Conservation (phyloP, 2,329 filamentous ascomycete species). For the Emmonsiellopsis sp. region DNA sequence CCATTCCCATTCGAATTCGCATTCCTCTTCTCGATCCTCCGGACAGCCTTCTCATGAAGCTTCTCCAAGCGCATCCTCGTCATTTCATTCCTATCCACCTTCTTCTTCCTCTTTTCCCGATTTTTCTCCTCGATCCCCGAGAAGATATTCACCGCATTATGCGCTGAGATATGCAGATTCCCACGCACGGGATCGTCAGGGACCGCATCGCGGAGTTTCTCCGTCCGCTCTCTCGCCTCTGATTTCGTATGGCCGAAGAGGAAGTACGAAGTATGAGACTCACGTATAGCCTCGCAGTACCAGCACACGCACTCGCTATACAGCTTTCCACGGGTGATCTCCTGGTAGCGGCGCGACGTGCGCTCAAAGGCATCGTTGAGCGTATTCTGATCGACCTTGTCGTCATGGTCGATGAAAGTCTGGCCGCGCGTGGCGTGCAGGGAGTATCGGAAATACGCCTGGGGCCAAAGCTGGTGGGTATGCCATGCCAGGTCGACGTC, state of each 20-base stretch:
- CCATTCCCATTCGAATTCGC: background rate
- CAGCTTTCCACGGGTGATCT: constrained; percentile 51
- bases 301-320: constrained; percentile 74
- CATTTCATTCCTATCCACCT: constrained; percentile 8
- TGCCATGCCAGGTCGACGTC: constrained; percentile 43
- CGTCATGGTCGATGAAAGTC: constrained; percentile 67
- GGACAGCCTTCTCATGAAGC: constrained; percentile 6
- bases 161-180: constrained; percentile 61
- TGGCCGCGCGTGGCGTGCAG: constrained; percentile 33
- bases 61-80: constrained; percentile 24
- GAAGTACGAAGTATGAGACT: constrained; percentile 40
- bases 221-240: constrained; percentile 44
- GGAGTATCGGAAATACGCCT: constrained; percentile 53
- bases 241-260: constrained; percentile 35
- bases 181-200: constrained; percentile 41
- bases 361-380: constrained; percentile 60
- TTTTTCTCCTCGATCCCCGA: constrained; percentile 1
- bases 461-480: constrained; percentile 63
- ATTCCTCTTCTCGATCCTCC: background rate
- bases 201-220: constrained; percentile 34
- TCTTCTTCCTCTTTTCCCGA: constrained; percentile 4
- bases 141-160: constrained; percentile 51
- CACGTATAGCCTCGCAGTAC: constrained; percentile 68
- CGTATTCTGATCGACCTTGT: constrained; percentile 63
- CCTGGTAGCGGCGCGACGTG: constrained; percentile 62